Evolutionary conservation across 2,329 filamentous ascomycete genomes (phyloP).

Genomic region (Exophiala sp.): DNA sequence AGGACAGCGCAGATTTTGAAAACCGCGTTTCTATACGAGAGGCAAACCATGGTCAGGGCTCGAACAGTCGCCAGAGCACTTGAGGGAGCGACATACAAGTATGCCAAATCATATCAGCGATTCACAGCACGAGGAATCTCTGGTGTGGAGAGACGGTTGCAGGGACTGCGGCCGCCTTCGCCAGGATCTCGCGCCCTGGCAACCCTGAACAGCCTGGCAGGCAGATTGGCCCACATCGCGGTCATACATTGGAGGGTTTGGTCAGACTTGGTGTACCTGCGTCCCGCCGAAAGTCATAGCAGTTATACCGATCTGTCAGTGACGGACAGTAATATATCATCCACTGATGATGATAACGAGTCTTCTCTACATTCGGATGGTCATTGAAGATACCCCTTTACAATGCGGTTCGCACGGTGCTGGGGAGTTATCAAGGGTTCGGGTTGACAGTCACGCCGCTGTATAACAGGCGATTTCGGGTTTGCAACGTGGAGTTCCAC

Average conservation of each 20-base stretch:
- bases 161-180: conserved; percentile 20
- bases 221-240: conserved; percentile 73
- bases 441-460: background rate
- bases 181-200: conserved; percentile 28
- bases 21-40: conserved; percentile 8
- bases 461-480: background rate
- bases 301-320: too few relatives aligned
- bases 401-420: background rate
- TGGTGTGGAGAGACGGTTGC: conserved; percentile 36
- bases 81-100: conserved; percentile 31
- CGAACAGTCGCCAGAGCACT: conserved; percentile 17
- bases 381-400: background rate
- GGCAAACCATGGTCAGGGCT: background rate
- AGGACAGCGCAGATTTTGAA: conserved; percentile 4
- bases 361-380: background rate
- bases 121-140: conserved; percentile 42
- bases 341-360: background rate
- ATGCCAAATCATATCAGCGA: conserved; percentile 36
- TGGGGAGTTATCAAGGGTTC: background rate
- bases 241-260: conserved; percentile 88
- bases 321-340: too few relatives aligned
- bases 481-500: background rate
- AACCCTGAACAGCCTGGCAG: conserved; percentile 53
- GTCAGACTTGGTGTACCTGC: conserved; percentile 63
- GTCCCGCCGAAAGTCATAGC: background rate